Conservation (phyloP, 2,329 filamentous ascomycete species). For the Whalleya microplaca region DNA sequence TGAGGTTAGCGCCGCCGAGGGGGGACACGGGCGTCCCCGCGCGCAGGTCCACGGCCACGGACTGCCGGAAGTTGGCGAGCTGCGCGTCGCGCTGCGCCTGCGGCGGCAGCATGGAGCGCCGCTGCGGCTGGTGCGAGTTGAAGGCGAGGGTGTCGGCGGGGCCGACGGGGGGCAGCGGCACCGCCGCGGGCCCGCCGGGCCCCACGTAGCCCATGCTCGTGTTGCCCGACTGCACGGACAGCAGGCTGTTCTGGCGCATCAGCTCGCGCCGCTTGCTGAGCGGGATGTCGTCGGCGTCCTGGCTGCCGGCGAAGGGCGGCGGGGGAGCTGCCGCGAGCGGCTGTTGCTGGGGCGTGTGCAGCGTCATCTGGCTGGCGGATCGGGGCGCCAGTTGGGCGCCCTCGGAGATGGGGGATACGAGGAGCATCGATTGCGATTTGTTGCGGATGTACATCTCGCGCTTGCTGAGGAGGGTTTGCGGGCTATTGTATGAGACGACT, state of each 20-base stretch:
- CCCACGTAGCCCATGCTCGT: slow-evolving; percentile 1
- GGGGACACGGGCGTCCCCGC: slow-evolving; percentile 42
- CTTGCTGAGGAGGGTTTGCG: slow-evolving; percentile 59
- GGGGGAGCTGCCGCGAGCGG: slow-evolving; percentile 37
- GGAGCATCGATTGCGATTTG: slow-evolving; percentile 51
- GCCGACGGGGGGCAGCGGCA: slow-evolving; percentile 30
- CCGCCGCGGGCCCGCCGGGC: slow-evolving; percentile 12
- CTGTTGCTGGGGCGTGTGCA: slow-evolving; percentile 41
- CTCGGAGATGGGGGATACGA: slow-evolving; percentile 33
- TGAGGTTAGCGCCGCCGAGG: too few relatives aligned
- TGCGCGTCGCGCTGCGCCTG: slow-evolving; percentile 57
- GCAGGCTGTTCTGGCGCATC: slow-evolving; percentile 57
- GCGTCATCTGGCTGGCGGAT: slow-evolving; percentile 47
- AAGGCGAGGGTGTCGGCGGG: slow-evolving; percentile 46
- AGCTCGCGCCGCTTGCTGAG: slow-evolving; percentile 68
- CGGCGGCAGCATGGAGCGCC: slow-evolving; percentile 48
- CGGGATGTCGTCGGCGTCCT: slow-evolving; percentile 69
- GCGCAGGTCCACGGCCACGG: slow-evolving; percentile 65
- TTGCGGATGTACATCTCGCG: slow-evolving; percentile 58
- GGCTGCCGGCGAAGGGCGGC: slow-evolving; percentile 33
- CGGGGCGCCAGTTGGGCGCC: slow-evolving; percentile 22
- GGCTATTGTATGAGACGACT: slow-evolving; percentile 54
- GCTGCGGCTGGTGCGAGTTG: slow-evolving; percentile 59
- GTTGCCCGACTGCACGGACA: slow-evolving; percentile 27
- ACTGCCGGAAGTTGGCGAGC: slow-evolving; percentile 69